Percentiles rank a stretch among this genome's conserved stretches.
Evolutionary conservation across 352 stramenopile genomes (phyloP).

Genomic region (Phytopythium montanum): DNA sequence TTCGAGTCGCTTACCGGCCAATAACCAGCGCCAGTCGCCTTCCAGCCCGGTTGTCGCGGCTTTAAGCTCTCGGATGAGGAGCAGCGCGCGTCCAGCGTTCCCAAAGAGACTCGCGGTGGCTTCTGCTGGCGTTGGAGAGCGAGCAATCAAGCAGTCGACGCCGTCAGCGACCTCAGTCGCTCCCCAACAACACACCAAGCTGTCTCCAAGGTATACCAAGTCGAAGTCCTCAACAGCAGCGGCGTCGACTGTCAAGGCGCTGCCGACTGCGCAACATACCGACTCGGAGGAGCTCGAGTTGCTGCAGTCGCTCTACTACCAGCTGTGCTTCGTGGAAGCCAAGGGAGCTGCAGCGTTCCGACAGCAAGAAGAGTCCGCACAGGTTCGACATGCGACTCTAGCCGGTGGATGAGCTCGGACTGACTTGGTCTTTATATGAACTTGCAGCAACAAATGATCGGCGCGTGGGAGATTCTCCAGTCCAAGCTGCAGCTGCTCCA

Average conservation of each 20-base stretch:
- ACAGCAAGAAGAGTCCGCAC: slow-evolving; percentile 37
- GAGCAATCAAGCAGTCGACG: slow-evolving; percentile 1
- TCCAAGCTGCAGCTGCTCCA: slow-evolving; percentile 50
- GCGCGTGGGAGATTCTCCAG: slow-evolving; percentile 35
- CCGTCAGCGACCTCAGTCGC: background rate
- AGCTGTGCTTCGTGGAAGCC: slow-evolving; percentile 47
- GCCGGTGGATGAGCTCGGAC: background rate
- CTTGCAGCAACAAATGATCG: slow-evolving; percentile 38
- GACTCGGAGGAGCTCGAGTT: slow-evolving; percentile 40
- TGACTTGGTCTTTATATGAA: slow-evolving; percentile 3
- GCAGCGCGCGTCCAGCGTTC: slow-evolving; percentile 10
- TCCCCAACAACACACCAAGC: slow-evolving; percentile 1
- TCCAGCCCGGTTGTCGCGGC: background rate
- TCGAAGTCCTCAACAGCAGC: background rate
- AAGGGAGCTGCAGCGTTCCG: slow-evolving; percentile 31
- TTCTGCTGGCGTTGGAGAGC: slow-evolving; percentile 4
- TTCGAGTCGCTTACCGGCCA: background rate
- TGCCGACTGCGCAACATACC: background rate
- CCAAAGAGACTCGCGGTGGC: slow-evolving; percentile 15
- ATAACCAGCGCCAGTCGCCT: background rate
- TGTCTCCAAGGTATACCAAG: background rate
- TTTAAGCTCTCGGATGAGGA: background rate
- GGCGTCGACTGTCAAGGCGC: background rate
- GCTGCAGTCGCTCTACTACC: slow-evolving; percentile 43
- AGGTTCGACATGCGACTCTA: slow-evolving; percentile 19